Percentiles rank a stretch among this genome's conserved stretches.
phyloP scores from a whole-genome alignment of 1,139 yeast species.

The Debaryomyces nepalensis region DNA sequence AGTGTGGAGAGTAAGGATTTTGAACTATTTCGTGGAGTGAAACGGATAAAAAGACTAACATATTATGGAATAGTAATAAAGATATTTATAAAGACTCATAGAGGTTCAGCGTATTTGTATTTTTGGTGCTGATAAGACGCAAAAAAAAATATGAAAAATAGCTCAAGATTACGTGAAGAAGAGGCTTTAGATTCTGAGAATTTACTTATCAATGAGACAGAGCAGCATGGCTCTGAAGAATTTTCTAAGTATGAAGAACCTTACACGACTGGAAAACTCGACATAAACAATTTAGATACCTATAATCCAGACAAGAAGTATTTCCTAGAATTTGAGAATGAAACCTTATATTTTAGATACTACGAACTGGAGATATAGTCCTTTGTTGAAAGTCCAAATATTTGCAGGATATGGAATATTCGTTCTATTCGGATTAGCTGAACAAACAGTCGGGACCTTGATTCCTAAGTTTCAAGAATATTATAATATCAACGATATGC shows the following conservation, averaged over 20 bases:
- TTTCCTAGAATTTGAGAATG: conserved; percentile 31
- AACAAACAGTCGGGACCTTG: conserved; percentile 61
- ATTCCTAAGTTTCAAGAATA: conserved; percentile 52
- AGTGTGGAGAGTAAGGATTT: not conserved
- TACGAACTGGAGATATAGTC: conserved; percentile 45
- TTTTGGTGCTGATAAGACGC: no score
- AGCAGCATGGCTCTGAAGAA: not conserved
- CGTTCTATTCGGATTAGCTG: conserved; percentile 55
- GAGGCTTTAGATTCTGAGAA: conserved; percentile 6
- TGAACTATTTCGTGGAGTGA: not conserved
- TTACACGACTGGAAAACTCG: not conserved
- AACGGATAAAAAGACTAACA: not conserved
- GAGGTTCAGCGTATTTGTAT: no score
- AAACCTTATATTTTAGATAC: conserved; percentile 38
- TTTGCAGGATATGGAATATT: conserved; percentile 41
- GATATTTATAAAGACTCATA: not conserved
- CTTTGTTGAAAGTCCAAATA: conserved; percentile 44
- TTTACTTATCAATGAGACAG: conserved; percentile 11
- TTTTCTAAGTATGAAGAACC: not conserved
- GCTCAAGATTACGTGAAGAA: no score
- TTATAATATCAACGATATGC: conserved; percentile 49
- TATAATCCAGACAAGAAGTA: conserved; percentile 2
- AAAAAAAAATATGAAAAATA: no score
- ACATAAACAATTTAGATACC: not conserved
- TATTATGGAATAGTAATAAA: not conserved